Percentiles rank a stretch among this genome's conserved stretches.
phyloP scores from a whole-genome alignment of 1,284 basidiomycete genomes.

The Trametes versicolor region DNA sequence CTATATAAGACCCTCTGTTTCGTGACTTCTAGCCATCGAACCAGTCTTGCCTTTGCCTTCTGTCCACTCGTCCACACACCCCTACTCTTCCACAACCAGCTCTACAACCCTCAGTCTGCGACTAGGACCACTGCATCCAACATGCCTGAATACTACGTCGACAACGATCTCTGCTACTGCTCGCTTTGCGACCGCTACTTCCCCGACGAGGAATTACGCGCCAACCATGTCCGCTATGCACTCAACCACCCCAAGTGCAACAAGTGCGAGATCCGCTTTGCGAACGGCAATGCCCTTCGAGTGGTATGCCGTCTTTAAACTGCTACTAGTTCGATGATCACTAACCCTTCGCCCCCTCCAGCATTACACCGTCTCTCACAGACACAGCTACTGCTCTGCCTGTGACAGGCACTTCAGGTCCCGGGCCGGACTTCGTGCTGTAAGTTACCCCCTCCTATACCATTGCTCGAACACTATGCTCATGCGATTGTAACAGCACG shows the following conservation, averaged over 20 bases:
- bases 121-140: conserved; percentile 3
- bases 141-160: conserved; percentile 32
- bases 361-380: conserved; percentile 39
- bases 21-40: background rate
- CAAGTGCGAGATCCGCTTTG: conserved; percentile 38
- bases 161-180: conserved; percentile 38
- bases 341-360: conserved; percentile 13
- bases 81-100: background rate
- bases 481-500: conserved; percentile 34
- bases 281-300: conserved; percentile 41
- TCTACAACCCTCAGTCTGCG: conserved; percentile 6
- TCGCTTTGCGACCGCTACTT: conserved; percentile 45
- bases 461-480: background rate
- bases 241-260: conserved; percentile 41
- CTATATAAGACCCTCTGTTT: conserved; percentile 9
- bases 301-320: conserved; percentile 31
- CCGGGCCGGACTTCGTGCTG: conserved; percentile 40
- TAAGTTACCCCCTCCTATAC: conserved; percentile 23
- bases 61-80: background rate
- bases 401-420: conserved; percentile 41
- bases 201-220: conserved; percentile 34
- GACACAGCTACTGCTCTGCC: conserved; percentile 41
- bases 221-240: conserved; percentile 38
- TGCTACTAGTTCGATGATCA: background rate
- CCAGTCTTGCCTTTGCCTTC: background rate